Evolutionary conservation across 257 asterid species (phyloP), one percentile per base, ranked within the genome.

Genomic region (Solanum appendiculatum): DNA sequence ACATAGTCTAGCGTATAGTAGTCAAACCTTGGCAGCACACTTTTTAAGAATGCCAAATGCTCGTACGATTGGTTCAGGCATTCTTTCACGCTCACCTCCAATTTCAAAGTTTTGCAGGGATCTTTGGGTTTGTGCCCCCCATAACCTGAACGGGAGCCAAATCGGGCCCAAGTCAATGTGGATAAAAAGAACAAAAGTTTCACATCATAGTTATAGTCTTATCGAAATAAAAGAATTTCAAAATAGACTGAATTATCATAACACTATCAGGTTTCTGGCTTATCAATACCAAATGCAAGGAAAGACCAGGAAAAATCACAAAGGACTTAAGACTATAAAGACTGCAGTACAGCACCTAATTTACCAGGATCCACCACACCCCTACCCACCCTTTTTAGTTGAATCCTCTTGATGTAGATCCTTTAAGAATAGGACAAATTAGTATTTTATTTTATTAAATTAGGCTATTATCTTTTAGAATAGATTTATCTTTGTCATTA

Each of bases 21-120:
- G 74, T 27, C 66, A 56, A 88, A 96, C 98, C 98, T 97, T 94
- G 33, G 99, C 98, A 58, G 97, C 98, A 84, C 98, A 97, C 85
- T 95, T 97, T 92, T 97, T 97, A 77, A 97, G 99, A 91, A 94
- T 89, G 70, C 99, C 99, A 90, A 97, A 95, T 70, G 98, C 98
- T 51, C 96, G 97, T 40, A 97, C 86, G 80, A 97, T 94, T 68
- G 96, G 98, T 84, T 95, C 98, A 10, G 99, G 99, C 98, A 97
- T 97, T 87, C 98, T 91, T 87, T 97, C 99, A 39, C 98, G 96
- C 58, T 94, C 95, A 33, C 98, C 98, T 23, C 99, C 69, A 60
- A 64, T 64, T n/a, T 64, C 72, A 64, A 64, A 64, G 34, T 64
- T 64, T 25, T 64, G 72, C 33, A 64, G 72, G 72, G 72, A 64